phyloP scores from a whole-genome alignment of 352 stramenopile species.

The Sclerospora graminicola region DNA sequence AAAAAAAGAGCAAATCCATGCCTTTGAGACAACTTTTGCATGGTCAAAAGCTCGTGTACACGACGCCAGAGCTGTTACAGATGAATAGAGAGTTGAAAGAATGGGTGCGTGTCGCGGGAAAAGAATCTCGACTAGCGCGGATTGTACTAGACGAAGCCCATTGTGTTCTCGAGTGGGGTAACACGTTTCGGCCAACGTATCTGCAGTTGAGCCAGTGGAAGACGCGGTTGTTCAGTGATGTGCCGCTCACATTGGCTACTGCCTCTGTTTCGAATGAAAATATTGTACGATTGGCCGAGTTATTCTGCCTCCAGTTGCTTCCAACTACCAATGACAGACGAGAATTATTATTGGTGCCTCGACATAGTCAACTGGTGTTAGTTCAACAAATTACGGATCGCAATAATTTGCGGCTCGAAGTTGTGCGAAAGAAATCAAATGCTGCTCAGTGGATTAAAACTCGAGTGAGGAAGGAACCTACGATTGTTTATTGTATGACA shows the following conservation, averaged over 20 bases:
- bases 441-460: slow-evolving; percentile 20
- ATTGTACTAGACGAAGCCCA: slow-evolving; percentile 76
- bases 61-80: slow-evolving; percentile 69
- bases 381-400: slow-evolving; percentile 59
- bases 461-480: slow-evolving; percentile 21
- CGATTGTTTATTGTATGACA: slow-evolving; percentile 76
- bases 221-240: slow-evolving; percentile 24
- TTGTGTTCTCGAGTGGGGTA: slow-evolving; percentile 73
- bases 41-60: slow-evolving; percentile 56
- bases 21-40: slow-evolving; percentile 29
- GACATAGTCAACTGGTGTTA: slow-evolving; percentile 31
- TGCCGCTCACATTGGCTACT: slow-evolving; percentile 66
- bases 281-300: slow-evolving; percentile 33
- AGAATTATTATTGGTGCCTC: background rate
- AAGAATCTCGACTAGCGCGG: slow-evolving; percentile 23
- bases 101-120: slow-evolving; percentile 25
- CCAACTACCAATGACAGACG: background rate
- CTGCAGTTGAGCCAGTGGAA: slow-evolving; percentile 54
- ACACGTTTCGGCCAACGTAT: slow-evolving; percentile 63
- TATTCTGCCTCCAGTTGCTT: slow-evolving; percentile 39
- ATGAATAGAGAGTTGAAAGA: slow-evolving; percentile 46
- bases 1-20: slow-evolving; percentile 6
- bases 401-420: slow-evolving; percentile 47
- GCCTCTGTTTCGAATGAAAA: slow-evolving; percentile 58
- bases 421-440: slow-evolving; percentile 32